Base-by-base conservation (phyloP, 108 stramenopile species). In the Poteriospumella lacustris region DNA sequence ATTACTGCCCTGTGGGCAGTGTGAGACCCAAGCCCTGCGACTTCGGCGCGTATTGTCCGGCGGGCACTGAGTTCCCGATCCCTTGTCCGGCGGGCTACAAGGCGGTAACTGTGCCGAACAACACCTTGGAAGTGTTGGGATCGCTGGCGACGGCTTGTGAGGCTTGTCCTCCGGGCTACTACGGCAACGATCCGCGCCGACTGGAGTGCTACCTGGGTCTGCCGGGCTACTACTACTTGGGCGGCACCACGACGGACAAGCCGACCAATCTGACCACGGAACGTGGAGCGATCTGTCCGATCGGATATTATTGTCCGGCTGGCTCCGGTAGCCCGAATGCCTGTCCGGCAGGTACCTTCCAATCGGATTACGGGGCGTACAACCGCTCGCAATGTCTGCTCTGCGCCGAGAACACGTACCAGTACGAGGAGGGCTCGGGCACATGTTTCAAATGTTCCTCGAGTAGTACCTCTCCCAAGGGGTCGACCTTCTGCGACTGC, bases 401-500 rank as follows among this genome's bases (percentile, higher is more conserved):
- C 2, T 86, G 85, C 68, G 44, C 44, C 3, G 79, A 40, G 0
- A 81, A 43, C 58, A 33, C 42, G n/a, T 86, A 85, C 68, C 42
- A 82, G 78, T 44, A 76, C 1, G 60, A 80, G 56, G 24, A 39
- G 9, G 85, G 81, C 24, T 34, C 58, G 39, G 15, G 78, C 1
- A 24, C 67, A 12, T 85, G 85, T 44, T 44, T 75, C 0, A 78
- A 80, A 0, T 86, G 85, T 76, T 83, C 85, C 1, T 81, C 85
- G 28, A 82, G 81, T 59, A 80, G 78, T 2, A 76, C 59, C 15
- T 78, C 68, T 73, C 43, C 29, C 15, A 43, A 42, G 9, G 84
- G 79, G 39, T 43, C 84, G 31, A 62, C 75, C 2, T 69, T 43
- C 36, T 89, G 88, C 83, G 19, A 40, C 9, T 89, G 88, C 68